phyloP scores from a whole-genome alignment of 2,329 filamentous ascomycete species.

The Calonectria naviculata region DNA sequence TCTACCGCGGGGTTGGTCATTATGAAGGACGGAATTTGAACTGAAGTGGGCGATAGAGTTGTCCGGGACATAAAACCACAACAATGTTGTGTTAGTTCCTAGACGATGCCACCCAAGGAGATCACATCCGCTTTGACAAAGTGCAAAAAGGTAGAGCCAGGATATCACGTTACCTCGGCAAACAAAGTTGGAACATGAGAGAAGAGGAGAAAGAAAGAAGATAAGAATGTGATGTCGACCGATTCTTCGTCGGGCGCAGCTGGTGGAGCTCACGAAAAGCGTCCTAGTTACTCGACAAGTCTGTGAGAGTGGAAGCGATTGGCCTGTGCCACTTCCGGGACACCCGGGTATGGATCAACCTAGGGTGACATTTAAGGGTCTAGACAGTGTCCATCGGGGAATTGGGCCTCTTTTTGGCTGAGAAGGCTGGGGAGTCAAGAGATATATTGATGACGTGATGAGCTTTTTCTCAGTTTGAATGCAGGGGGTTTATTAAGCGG shows the following conservation, averaged over 20 bases:
- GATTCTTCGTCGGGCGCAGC: conserved; percentile 24
- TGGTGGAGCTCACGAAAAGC: conserved; percentile 33
- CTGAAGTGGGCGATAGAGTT: background rate
- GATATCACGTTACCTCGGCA: conserved; percentile 23
- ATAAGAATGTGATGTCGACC: conserved; percentile 21
- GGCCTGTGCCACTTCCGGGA: conserved; percentile 37
- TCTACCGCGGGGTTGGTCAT: conserved; percentile 14
- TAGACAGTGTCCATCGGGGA: background rate
- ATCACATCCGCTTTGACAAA: conserved; percentile 15
- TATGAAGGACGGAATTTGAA: conserved; percentile 16
- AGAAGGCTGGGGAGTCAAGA: background rate
- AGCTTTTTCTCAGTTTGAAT: background rate
- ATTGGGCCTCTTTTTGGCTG: background rate
- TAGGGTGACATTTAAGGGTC: conserved; percentile 18
- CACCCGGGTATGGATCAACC: conserved; percentile 37
- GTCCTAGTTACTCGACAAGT: conserved; percentile 21
- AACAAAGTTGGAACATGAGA: background rate
- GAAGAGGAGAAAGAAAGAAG: conserved; percentile 13
- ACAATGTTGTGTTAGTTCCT: background rate
- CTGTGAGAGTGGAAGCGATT: conserved; percentile 17
- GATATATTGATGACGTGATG: background rate
- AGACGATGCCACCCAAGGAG: background rate
- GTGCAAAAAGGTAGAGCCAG: conserved; percentile 1
- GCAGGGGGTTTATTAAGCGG: background rate
- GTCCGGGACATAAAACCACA: background rate